These are phyloP conservation scores for Phytophthora fragariae DNA, from an alignment of 352 stramenopile species.

Conservation along the genomic window DNA sequence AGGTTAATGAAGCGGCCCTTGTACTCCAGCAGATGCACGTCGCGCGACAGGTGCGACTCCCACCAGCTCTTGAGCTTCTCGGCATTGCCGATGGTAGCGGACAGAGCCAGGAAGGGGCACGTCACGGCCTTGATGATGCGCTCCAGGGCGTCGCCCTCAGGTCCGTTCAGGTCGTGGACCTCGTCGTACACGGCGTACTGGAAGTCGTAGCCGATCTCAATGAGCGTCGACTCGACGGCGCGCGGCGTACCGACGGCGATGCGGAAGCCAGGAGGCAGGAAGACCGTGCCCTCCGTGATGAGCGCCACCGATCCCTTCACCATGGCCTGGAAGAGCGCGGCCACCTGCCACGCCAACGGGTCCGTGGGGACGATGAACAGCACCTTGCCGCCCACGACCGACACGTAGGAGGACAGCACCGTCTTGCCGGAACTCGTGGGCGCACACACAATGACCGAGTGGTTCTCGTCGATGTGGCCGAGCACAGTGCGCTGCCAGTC, in stretches of 20 bases:
- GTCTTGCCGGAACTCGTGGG: constrained; percentile 99
- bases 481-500: constrained; percentile 98
- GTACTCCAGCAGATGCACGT: constrained; percentile 95
- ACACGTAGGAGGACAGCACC: constrained; percentile 88
- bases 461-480: constrained; percentile 93
- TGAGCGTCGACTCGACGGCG: constrained; percentile 94
- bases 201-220: constrained; percentile 93
- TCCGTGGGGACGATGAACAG: constrained; percentile 96
- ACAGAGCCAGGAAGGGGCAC: constrained; percentile 98
- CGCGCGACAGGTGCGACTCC: constrained; percentile 87
- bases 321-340: constrained; percentile 98
- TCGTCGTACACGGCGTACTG: constrained; percentile 99
- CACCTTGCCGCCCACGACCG: constrained; percentile 81
- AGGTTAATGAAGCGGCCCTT: constrained; percentile 98
- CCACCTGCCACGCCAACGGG: constrained; percentile 98
- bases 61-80: constrained; percentile 95
- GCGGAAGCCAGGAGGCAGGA: constrained; percentile 80
- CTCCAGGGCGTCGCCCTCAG: constrained; percentile 97
- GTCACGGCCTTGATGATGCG: constrained; percentile 95
- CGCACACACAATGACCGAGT: constrained; percentile 97
- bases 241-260: constrained; percentile 97
- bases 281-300: constrained; percentile 93
- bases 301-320: constrained; percentile 97
- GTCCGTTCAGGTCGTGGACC: constrained; percentile 98
- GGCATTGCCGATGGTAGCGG: constrained; percentile 98